These are phyloP conservation scores for Creolimax fragrantissima DNA, from an alignment of 78 protist genomes.

Conservation along the genomic window DNA sequence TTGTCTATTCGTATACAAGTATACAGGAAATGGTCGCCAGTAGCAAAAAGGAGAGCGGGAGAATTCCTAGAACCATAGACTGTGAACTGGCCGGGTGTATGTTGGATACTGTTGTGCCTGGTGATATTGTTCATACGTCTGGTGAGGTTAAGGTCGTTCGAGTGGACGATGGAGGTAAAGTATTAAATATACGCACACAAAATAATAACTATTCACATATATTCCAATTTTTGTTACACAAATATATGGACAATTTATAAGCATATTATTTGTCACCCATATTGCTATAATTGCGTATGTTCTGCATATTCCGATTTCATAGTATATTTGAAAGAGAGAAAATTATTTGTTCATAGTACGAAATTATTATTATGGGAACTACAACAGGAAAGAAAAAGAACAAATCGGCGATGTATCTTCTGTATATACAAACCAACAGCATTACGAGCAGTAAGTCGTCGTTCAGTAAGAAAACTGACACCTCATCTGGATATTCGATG, in stretches of 20 bases:
- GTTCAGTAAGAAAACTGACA: not conserved
- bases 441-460: conserved; percentile 33
- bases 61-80: conserved; percentile 78
- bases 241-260: too few relatives aligned
- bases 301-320: too few relatives aligned
- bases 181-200: too few relatives aligned
- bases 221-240: not conserved
- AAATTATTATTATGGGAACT: too few relatives aligned
- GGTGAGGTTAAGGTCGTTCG: conserved; percentile 78
- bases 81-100: not conserved
- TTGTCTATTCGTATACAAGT: too few relatives aligned
- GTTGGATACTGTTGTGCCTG: conserved; percentile 65
- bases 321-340: too few relatives aligned
- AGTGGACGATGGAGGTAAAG: conserved; percentile 31
- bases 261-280: too few relatives aligned
- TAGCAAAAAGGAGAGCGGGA: conserved; percentile 41
- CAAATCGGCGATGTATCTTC: conserved; percentile 17
- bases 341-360: too few relatives aligned
- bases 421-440: conserved; percentile 66
- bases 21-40: not conserved
- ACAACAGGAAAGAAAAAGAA: not conserved
- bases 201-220: not conserved
- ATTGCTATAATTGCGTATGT: too few relatives aligned
- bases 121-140: conserved; percentile 77
- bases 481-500: conserved; percentile 26